Conservation (phyloP, 2,329 filamentous ascomycete species). For the Beauveria bassiana region DNA sequence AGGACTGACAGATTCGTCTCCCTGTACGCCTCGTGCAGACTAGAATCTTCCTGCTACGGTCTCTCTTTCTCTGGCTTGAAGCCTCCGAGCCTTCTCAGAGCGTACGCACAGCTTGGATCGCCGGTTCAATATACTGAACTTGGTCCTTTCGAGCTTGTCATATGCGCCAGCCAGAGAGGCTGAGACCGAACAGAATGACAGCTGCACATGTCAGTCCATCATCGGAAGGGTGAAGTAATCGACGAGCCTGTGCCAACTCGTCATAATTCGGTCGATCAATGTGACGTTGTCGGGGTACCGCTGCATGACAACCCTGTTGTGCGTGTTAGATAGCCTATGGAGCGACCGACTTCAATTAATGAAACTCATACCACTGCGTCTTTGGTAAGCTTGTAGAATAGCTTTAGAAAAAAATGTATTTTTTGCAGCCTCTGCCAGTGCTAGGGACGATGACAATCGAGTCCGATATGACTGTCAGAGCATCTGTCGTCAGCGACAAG, state of each 20-base stretch:
- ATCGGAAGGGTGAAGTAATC: not conserved
- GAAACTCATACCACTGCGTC: not conserved
- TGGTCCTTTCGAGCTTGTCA: not conserved
- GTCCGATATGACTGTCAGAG: not conserved
- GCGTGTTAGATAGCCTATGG: not conserved
- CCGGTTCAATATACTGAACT: not conserved
- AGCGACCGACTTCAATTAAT: not conserved
- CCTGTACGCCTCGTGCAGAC: not conserved
- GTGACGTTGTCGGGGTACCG: not conserved
- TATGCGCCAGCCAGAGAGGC: not conserved
- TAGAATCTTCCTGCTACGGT: not conserved
- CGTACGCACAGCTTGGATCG: not conserved
- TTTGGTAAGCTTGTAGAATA: conserved; percentile 4
- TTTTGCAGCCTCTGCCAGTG: conserved; percentile 7
- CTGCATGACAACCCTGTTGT: not conserved
- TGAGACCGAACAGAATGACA: not conserved
- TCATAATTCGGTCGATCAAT: not conserved
- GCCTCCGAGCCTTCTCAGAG: not conserved
- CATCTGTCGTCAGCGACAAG: not conserved
- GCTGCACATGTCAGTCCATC: not conserved
- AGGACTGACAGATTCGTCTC: not conserved
- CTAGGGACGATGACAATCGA: not conserved
- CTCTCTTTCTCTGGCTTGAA: not conserved
- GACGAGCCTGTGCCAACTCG: not conserved
- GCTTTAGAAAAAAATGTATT: not conserved